phyloP scores from a whole-genome alignment of 805 yeast species.

The Grigorovia transvaalensis region DNA sequence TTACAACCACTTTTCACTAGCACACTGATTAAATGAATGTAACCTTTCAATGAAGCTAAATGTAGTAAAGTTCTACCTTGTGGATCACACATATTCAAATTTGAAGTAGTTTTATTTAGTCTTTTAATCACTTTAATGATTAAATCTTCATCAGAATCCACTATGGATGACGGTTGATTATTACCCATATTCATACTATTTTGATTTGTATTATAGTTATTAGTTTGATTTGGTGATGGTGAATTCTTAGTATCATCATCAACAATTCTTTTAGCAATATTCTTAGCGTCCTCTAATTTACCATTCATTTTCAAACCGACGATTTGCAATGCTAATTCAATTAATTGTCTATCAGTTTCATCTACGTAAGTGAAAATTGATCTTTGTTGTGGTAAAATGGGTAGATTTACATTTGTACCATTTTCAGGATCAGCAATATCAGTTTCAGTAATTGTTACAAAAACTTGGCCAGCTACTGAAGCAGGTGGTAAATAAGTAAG shows the following conservation, averaged over 20 bases:
- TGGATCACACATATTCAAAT: conserved; percentile 69
- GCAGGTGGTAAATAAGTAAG: conserved; percentile 94
- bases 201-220: not conserved
- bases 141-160: conserved; percentile 30
- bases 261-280: conserved; percentile 84
- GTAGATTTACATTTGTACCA: not conserved
- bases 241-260: conserved; percentile 34
- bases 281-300: conserved; percentile 84
- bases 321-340: conserved; percentile 90
- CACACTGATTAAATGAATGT: conserved; percentile 47
- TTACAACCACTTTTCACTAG: conserved; percentile 58
- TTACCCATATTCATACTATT: not conserved
- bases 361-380: conserved; percentile 79
- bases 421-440: not conserved
- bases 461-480: conserved; percentile 77
- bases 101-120: conserved; percentile 55
- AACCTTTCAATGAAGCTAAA: conserved; percentile 70
- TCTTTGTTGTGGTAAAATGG: conserved; percentile 20
- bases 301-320: conserved; percentile 97
- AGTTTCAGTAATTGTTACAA: conserved; percentile 65
- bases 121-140: conserved; percentile 47
- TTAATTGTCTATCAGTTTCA: conserved; percentile 89
- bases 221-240: conserved; percentile 1
- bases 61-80: conserved; percentile 88
- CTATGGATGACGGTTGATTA: conserved; percentile 4